Base-by-base conservation (phyloP, 768 basidiomycete species). In the Tubosaeta brunneosetosa region DNA sequence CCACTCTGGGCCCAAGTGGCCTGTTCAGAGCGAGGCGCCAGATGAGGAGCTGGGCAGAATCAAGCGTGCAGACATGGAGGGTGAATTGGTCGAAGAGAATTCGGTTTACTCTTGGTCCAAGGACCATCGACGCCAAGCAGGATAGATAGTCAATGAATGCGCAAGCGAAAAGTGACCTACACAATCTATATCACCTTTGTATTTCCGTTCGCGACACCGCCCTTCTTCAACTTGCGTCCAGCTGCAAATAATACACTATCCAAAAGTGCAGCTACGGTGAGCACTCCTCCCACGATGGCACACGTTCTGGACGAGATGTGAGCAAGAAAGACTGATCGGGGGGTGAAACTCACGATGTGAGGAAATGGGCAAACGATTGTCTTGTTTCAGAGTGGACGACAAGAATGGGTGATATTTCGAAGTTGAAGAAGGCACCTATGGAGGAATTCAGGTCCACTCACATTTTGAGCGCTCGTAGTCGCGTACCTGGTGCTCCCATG, bases 281-380 rank as follows among this genome's bases (percentile, higher is more conserved):
- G 73, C 4, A 98, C 94, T 60, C 97, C 97, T 59, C 97, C 97
- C 27, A 99, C 86, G 62, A 99, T 97, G 2, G 97, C 97, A 66
- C 94, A 97, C 25, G 94, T 94, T 57, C 94, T 97, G 62, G 33
- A 34, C 31, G 52, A 22, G 16, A 33, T 34, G 32, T 25, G 19
- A 53, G 25, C 49, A 25, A 48, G 12, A 47, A 12, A 53, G 29
- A 34, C 14, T 7, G 19, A 16, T 33, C 29, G 31, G 38, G 38
- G 11, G 52, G 9, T n/a, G 50, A 19, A 14, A 79, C 93, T 64
- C 65, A 94, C 90, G 94, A 97, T 41, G 97, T 97, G 26, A 98
- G 73, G 78, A 98, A 98, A 73, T 99, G 97, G 3, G 97, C 95
- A 69, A 98, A 95, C 1, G 91, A 91, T 70, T 98, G 94, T 50